These are phyloP conservation scores for Didymella lethalis DNA, from an alignment of 2,329 filamentous ascomycete species.

Conservation along the genomic window DNA sequence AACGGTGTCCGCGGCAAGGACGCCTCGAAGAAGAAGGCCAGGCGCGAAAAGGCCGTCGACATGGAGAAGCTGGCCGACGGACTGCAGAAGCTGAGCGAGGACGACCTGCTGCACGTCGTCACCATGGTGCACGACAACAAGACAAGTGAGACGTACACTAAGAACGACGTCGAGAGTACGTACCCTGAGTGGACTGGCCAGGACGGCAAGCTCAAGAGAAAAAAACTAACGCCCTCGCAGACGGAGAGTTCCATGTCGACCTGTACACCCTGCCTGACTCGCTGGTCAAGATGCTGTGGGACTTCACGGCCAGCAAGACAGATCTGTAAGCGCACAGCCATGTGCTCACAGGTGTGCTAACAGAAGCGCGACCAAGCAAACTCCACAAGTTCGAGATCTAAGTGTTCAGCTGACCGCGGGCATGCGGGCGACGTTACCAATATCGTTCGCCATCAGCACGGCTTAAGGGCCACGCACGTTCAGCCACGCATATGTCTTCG, in stretches of 20 bases:
- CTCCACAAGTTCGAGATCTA: neutral
- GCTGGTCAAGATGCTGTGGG: slow-evolving; percentile 94
- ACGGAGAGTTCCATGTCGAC: slow-evolving; percentile 97
- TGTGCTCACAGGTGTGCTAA: slow-evolving; percentile 8
- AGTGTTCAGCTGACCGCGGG: neutral
- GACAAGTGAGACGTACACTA: slow-evolving; percentile 89
- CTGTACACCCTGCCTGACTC: slow-evolving; percentile 94
- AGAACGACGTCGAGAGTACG: slow-evolving; percentile 95
- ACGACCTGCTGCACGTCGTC: slow-evolving; percentile 92
- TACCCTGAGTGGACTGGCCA: slow-evolving; percentile 27
- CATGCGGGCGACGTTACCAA: neutral
- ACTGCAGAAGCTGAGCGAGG: slow-evolving; percentile 86
- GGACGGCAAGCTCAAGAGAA: neutral
- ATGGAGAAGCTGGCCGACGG: slow-evolving; percentile 97
- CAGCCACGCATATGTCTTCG: neutral
- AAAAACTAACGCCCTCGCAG: slow-evolving; percentile 56
- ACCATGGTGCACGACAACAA: slow-evolving; percentile 99
- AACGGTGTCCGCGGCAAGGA: slow-evolving; percentile 72
- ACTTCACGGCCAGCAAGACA: slow-evolving; percentile 66
- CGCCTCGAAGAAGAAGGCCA: slow-evolving; percentile 77
- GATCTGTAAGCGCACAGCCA: slow-evolving; percentile 37
- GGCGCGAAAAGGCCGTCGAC: slow-evolving; percentile 74
- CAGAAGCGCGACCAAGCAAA: neutral
- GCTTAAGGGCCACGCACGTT: neutral
- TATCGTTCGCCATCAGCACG: neutral